Percentiles rank a stretch among this genome's conserved stretches.
Conservation (phyloP, 805 yeast genomes). For the Saccharomycodes ludwigii region DNA sequence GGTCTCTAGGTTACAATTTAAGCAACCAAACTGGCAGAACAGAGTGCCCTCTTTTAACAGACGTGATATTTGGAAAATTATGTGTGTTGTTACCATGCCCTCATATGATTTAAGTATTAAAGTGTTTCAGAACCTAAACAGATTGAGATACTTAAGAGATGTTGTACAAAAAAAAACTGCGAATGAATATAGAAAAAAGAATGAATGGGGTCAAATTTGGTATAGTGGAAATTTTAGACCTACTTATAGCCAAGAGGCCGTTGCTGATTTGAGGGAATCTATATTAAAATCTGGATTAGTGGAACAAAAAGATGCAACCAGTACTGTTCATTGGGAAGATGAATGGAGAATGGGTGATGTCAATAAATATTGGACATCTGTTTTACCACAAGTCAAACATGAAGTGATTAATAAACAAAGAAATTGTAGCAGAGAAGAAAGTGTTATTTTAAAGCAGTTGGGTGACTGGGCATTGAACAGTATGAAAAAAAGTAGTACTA, state of each 20-base stretch:
- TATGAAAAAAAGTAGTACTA: too few relatives aligned
- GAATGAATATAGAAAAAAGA: slow-evolving; percentile 54
- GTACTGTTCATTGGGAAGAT: slow-evolving; percentile 69
- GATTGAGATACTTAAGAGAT: slow-evolving; percentile 66
- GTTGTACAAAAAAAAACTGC: slow-evolving; percentile 47
- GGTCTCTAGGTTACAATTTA: slow-evolving; percentile 52
- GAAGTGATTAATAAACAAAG: slow-evolving; percentile 37
- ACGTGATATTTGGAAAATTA: slow-evolving; percentile 79
- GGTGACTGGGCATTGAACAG: slow-evolving; percentile 25
- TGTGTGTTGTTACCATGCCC: slow-evolving; percentile 69
- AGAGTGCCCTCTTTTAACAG: slow-evolving; percentile 58
- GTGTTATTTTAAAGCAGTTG: slow-evolving; percentile 50
- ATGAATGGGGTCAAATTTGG: slow-evolving; percentile 75
- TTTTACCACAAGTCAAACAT: slow-evolving; percentile 40
- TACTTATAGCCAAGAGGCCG: slow-evolving; percentile 80
- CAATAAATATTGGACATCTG: slow-evolving; percentile 53
- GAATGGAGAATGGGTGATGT: slow-evolving; percentile 75
- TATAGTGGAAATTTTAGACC: slow-evolving; percentile 82
- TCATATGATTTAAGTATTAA: slow-evolving; percentile 52
- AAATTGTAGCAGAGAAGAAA: slow-evolving; percentile 53
- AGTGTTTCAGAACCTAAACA: slow-evolving; percentile 62
- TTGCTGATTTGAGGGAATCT: slow-evolving; percentile 53
- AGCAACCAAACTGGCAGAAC: slow-evolving; percentile 83
- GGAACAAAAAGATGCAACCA: slow-evolving; percentile 34
- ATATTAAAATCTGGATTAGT: slow-evolving; percentile 26